Evolutionary conservation across 345 rosid species (phyloP).

Genomic region (Kernera saxatilis): DNA sequence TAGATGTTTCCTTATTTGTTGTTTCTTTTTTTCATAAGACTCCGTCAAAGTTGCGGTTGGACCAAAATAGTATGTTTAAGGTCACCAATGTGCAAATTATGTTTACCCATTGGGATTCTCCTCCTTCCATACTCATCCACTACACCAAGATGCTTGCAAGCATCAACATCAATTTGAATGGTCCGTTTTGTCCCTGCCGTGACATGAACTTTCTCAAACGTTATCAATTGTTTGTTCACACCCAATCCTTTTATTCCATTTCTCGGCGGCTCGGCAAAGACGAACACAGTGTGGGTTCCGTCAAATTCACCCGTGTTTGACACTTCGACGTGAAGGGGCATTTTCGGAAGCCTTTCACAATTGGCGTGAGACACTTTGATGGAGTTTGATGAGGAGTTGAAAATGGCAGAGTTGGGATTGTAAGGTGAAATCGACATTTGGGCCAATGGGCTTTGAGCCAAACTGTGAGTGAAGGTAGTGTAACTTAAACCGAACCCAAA

Average conservation of each 20-base stretch:
- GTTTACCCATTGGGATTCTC: conserved; percentile 88
- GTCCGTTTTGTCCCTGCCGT: conserved; percentile 45
- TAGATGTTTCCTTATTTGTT: background rate
- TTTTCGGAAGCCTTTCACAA: conserved; percentile 36
- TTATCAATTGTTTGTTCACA: conserved; percentile 50
- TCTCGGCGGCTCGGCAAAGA: conserved; percentile 54
- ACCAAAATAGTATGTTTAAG: conserved; percentile 74
- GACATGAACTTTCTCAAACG: conserved; percentile 64
- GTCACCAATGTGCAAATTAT: conserved; percentile 64
- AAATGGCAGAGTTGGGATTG: conserved; percentile 32
- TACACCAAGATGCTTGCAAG: conserved; percentile 73
- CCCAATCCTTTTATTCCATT: conserved; percentile 41
- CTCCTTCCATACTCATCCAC: conserved; percentile 70
- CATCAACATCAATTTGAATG: conserved; percentile 48
- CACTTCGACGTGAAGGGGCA: conserved; percentile 52
- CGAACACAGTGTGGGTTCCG: conserved; percentile 72
- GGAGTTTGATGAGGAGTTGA: conserved; percentile 35
- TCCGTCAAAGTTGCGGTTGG: conserved; percentile 41
- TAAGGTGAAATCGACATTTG: conserved; percentile 36
- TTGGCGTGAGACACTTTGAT: conserved; percentile 51
- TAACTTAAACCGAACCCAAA: conserved; percentile 79
- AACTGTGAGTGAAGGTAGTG: conserved; percentile 43
- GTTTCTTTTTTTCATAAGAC: conserved; percentile 19
- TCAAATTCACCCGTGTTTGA: conserved; percentile 62
- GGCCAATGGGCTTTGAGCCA: conserved; percentile 45